Conservation (phyloP, 352 stramenopile genomes). For the Phytophthora palmivora region DNA sequence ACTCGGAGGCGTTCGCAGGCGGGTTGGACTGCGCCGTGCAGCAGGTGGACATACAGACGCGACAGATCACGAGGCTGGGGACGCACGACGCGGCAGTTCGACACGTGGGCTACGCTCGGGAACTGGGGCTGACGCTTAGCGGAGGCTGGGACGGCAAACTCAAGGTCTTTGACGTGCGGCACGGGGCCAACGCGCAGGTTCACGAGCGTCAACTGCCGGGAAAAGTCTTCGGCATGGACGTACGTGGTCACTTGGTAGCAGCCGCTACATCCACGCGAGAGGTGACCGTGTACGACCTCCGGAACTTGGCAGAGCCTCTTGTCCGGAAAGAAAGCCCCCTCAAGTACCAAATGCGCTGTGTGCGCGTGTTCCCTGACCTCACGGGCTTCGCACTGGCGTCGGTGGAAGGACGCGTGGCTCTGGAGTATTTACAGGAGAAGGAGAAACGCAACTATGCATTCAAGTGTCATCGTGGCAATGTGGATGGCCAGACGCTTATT, state of each 20-base stretch:
- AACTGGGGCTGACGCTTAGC: conserved; percentile 63
- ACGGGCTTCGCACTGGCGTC: conserved; percentile 92
- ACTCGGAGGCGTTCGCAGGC: conserved; percentile 74
- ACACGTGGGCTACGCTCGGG: conserved; percentile 63
- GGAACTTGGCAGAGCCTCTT: conserved; percentile 70
- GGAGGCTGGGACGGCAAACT: conserved; percentile 75
- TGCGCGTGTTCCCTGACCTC: conserved; percentile 74
- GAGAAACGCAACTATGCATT: conserved; percentile 95
- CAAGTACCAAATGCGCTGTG: conserved; percentile 94
- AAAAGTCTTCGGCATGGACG: conserved; percentile 80
- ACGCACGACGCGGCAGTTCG: conserved; percentile 60
- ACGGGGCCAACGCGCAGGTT: conserved; percentile 55
- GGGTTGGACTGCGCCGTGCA: conserved; percentile 73
- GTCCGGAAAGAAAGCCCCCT: conserved; percentile 79
- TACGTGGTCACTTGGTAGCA: conserved; percentile 64
- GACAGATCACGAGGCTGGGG: conserved; percentile 41
- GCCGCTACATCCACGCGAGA: conserved; percentile 61
- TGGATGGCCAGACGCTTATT: conserved; percentile 84
- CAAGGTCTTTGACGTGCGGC: conserved; percentile 75
- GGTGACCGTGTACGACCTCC: conserved; percentile 85
- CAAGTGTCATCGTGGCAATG: conserved; percentile 96
- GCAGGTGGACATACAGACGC: conserved; percentile 64
- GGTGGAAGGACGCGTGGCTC: conserved; percentile 96
- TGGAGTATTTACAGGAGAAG: conserved; percentile 94
- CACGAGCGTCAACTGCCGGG: conserved; percentile 49